Base-by-base conservation (phyloP, 23 red algal species). In the Gracilaria gracilis region DNA sequence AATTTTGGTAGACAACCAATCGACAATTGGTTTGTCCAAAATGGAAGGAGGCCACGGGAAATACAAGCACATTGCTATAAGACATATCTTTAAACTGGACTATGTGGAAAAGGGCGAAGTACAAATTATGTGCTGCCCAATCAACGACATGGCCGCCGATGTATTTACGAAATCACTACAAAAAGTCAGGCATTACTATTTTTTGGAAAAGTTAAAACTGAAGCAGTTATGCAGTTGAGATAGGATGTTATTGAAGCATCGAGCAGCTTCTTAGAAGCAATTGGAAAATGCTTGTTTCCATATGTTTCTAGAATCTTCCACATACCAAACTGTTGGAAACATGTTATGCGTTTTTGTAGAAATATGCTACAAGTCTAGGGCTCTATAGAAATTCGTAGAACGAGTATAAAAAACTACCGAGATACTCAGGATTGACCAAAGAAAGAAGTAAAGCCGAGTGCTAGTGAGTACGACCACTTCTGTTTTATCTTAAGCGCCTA, bases 61-160 rank as follows among this genome's bases (percentile, higher is more conserved):
- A 19, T 44, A 38, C 5, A 87, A 87, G 19, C 9, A 87, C 11
- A 87, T 87, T 20, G 47, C 57, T 15, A 28, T 75, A 47, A 12
- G 42, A 38, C 53, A 67, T 46, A 55, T 87, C 20, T 61, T 27
- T 74, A 75, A 75, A 75, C 59, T 75, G 33, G 83, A 87, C 38
- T 75, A 36, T 46, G 19, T 47, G 69, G 69, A 75, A 75, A 75
- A 75, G 34, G 39, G n/a, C 21, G 69, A 40, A 24, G 36, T 75
- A 6, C 16, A 47, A 75, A 47, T 75, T 75, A 19, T 21, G 27
- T 73, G 61, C 54, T 87, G 83, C 31, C 65, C 46, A 21, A 55
- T 42, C 28, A 38, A 74, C 38, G 19, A 75, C n/a, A 73, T 44
- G 57, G 12, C 46, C 9, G 83, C 83, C 21, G 32, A 73, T 58